Evolutionary conservation across 1,139 yeast genomes (phyloP).

Genomic region (Sugiyamaella japonica): DNA sequence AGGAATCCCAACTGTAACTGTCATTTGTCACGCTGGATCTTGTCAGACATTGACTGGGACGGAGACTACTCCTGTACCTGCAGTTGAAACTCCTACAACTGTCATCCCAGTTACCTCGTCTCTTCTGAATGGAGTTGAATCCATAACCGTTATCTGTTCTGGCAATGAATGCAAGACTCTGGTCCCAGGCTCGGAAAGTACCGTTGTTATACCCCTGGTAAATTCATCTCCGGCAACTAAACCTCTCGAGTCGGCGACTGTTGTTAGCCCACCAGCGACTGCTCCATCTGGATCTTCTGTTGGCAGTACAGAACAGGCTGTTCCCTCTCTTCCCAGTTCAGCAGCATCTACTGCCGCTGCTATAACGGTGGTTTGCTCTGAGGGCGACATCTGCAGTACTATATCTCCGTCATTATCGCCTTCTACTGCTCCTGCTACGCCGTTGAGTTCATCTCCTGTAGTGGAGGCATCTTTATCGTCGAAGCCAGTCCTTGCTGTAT

Average conservation of each 20-base stretch:
- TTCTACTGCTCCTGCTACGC: neutral
- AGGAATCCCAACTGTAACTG: slow-evolving; percentile 9
- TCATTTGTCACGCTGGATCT: slow-evolving; percentile 9
- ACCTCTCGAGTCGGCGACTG: slow-evolving; percentile 8
- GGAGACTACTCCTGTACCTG: slow-evolving; percentile 10
- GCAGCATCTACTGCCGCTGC: neutral
- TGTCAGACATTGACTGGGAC: slow-evolving; percentile 5
- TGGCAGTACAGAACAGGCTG: neutral
- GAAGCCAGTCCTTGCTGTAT: too few relatives aligned
- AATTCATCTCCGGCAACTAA: neutral
- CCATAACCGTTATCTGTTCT: slow-evolving; percentile 12
- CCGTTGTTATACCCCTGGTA: slow-evolving; percentile 1
- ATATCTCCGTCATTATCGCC: slow-evolving; percentile 11
- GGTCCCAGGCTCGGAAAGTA: neutral
- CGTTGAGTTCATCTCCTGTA: neutral
- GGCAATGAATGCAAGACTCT: slow-evolving; percentile 9
- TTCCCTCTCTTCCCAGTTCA: neutral
- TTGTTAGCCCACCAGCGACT: slow-evolving; percentile 14
- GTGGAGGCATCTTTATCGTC: too few relatives aligned
- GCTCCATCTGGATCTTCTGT: slow-evolving; percentile 8
- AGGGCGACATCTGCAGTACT: slow-evolving; percentile 9
- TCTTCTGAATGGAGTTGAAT: neutral
- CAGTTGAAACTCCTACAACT: neutral
- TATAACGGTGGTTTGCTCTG: slow-evolving; percentile 3
- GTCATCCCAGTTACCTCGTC: neutral